A percentile compares a stretch with the other conserved stretches of the same genome.
Conservation (phyloP, 768 basidiomycete genomes). For the Steccherinum ochraceum region DNA sequence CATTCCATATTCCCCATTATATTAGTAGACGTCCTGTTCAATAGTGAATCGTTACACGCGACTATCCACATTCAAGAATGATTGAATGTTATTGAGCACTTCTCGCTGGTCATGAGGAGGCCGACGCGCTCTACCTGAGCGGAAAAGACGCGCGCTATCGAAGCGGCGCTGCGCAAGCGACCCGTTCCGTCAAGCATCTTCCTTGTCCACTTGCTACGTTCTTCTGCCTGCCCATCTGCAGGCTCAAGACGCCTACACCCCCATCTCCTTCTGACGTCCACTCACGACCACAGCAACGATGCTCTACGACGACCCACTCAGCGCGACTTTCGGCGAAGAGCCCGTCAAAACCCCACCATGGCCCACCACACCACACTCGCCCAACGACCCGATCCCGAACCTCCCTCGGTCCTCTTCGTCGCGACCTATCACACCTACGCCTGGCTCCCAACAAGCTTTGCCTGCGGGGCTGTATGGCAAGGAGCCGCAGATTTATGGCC, state of each 20-base stretch:
- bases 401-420: slow-evolving; percentile 58
- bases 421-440: slow-evolving; percentile 15
- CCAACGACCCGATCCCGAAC: slow-evolving; percentile 66
- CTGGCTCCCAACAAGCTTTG: slow-evolving; percentile 21
- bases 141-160: too few species aligned
- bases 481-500: slow-evolving; percentile 83
- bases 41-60: too few species aligned
- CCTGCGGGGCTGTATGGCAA: slow-evolving; percentile 55
- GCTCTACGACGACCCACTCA: slow-evolving; percentile 61
- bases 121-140: too few species aligned
- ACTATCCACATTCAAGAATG: too few species aligned
- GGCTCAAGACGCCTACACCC: too few species aligned
- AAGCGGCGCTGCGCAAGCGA: too few species aligned
- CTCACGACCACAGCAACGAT: slow-evolving; percentile 38
- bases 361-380: slow-evolving; percentile 75
- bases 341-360: slow-evolving; percentile 60
- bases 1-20: too few species aligned
- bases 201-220: not conserved
- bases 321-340: slow-evolving; percentile 45
- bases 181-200: too few species aligned
- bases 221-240: not conserved
- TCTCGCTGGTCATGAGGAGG: too few species aligned
- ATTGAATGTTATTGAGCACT: too few species aligned
- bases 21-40: too few species aligned
- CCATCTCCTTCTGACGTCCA: too few species aligned